Evolutionary conservation across 257 asterid genomes (phyloP).

Genomic region (Solanum chilense): DNA sequence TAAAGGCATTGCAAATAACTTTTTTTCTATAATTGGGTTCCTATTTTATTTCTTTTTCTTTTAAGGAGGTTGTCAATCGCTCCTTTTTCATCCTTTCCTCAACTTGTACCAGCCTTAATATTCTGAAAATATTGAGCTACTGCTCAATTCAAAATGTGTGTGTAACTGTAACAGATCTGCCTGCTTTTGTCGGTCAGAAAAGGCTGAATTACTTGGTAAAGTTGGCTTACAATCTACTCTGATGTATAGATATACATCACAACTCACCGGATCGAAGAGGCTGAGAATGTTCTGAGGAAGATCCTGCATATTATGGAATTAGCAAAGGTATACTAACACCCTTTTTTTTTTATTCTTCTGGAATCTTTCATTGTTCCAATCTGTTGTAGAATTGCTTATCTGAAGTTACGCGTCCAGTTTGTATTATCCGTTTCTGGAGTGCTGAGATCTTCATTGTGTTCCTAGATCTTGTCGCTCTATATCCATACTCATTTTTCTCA

Average conservation of each 20-base stretch:
- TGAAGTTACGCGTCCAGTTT: background rate
- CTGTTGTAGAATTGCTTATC: background rate
- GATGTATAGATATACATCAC: constrained; percentile 44
- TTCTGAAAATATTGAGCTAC: background rate
- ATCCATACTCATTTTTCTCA: background rate
- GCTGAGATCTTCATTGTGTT: background rate
- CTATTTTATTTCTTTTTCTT: background rate
- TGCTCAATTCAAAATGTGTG: background rate
- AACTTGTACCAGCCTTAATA: background rate
- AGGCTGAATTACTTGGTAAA: background rate
- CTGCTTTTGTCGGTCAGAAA: background rate
- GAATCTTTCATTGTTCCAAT: background rate
- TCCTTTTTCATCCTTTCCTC: background rate
- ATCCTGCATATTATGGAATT: constrained; percentile 62
- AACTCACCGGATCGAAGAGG: constrained; percentile 52
- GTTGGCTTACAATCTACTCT: background rate
- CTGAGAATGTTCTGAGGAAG: constrained; percentile 63
- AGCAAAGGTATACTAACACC: constrained; percentile 46
- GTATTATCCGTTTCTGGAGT: background rate
- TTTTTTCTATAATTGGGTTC: background rate
- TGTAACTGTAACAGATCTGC: background rate
- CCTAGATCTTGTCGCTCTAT: background rate
- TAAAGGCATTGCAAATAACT: background rate
- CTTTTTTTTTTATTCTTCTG: background rate
- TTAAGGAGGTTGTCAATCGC: background rate